These are phyloP conservation scores for Panicum virgatum DNA, from an alignment of 202 grass and related monocot species.

Conservation along the genomic window DNA sequence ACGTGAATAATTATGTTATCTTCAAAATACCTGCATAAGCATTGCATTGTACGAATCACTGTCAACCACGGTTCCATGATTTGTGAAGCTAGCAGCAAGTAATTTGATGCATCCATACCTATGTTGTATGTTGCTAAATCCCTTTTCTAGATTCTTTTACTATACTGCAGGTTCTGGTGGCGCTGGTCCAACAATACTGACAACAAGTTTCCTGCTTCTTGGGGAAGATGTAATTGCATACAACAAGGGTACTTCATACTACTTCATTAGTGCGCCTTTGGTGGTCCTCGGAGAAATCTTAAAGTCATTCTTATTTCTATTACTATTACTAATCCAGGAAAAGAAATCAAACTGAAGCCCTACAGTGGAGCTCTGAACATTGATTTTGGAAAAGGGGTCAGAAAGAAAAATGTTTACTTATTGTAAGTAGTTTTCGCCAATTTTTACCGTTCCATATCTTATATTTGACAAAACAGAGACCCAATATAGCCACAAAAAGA, in stretches of 20 bases:
- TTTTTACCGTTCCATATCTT: constrained; percentile 6
- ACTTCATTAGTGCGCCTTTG: not conserved
- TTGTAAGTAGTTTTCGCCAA: constrained; percentile 55
- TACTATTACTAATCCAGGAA: constrained; percentile 52
- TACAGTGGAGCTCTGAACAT: constrained; percentile 85
- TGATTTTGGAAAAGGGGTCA: constrained; percentile 90
- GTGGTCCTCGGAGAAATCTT: not conserved
- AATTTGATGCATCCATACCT: not conserved
- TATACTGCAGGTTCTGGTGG: constrained; percentile 96
- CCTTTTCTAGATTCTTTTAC: constrained; percentile 89
- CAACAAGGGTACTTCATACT: constrained; percentile 64
- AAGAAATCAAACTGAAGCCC: constrained; percentile 88
- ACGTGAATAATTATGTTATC: not conserved
- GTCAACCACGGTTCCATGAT: not conserved
- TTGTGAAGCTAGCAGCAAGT: constrained; percentile 3
- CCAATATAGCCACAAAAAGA: not conserved
- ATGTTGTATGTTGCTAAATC: constrained; percentile 55
- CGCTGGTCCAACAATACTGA: constrained; percentile 81
- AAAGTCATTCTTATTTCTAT: constrained; percentile 7
- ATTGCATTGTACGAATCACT: not conserved
- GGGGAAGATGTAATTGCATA: constrained; percentile 96
- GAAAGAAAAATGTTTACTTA: constrained; percentile 92
- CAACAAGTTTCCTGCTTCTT: constrained; percentile 91
- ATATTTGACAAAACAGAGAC: not conserved
- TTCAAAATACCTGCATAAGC: not conserved